Base-by-base conservation (phyloP, 2,329 filamentous ascomycete species). In the Hypoxylon sp. region DNA sequence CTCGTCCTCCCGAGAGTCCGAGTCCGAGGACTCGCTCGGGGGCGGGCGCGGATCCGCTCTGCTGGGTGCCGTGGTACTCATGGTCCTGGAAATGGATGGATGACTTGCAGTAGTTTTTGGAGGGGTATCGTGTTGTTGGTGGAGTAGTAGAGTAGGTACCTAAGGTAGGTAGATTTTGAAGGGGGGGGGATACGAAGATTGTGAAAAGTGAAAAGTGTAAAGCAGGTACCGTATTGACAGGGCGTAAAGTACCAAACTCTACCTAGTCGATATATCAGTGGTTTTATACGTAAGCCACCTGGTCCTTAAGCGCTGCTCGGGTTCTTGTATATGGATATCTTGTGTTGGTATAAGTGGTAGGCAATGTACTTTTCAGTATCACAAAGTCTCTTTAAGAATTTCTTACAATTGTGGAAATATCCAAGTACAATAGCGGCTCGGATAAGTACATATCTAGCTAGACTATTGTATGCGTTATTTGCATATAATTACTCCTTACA, bases 11-110 rank as follows among this genome's bases (percentile, higher is more conserved):
- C 77, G 77, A 9, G 78, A 78, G 64, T 78, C 78, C 38, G 76
- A 77, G 22, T 74, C 75, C 49, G 77, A 77, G 0, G 80, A 81
- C 64, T 76, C 76, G 71, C 75, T 76, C 40, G 61, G 52, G 22
- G 53, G 51, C 9, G 69, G 71, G 44, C 71, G 69, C 12, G 65
- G 64, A 24, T 63, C 67, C 61, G 51, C 48, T 46, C 48, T 59
- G 38, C 46, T 59, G 28, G 46, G 60, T 52, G 44, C 54, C n/a
- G n/a, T n/a, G 20, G 69, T 45, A 32, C 51, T 57, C 64, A 70
- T 70, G 24, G 32, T 26, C n/a, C n/a, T n/a, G n/a, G n/a, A n/a
- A n/a, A n/a, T n/a, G n/a, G 24, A 26, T 59, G 22, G 12, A 46
- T 56, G 22, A 16, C n/a, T 45, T n/a, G 50, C 22, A 40, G 50